These are phyloP conservation scores for Emergomyces orientalis DNA, from an alignment of 2,329 filamentous ascomycete species.

Conservation along the genomic window DNA sequence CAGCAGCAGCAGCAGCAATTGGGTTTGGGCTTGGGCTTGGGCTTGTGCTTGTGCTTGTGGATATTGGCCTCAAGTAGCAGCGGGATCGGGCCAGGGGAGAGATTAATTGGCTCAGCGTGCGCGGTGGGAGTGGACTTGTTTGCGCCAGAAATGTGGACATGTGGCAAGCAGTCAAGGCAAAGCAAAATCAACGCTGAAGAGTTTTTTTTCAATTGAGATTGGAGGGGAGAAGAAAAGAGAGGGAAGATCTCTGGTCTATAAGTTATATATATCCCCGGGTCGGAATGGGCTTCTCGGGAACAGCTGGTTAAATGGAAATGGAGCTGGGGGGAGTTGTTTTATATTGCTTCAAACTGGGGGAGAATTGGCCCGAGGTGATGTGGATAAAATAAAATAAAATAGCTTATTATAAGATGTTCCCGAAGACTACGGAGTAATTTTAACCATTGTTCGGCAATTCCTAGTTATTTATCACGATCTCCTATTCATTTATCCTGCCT, in stretches of 20 bases:
- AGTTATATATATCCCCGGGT: not conserved
- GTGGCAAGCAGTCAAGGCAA: constrained; percentile 5
- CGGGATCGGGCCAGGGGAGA: not conserved
- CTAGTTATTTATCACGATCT: no score
- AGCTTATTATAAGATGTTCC: no score
- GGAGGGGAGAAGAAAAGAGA: not conserved
- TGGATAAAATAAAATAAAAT: no score
- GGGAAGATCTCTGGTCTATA: not conserved
- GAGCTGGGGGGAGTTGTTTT: no score
- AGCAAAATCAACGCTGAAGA: no score
- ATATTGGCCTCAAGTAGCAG: not conserved
- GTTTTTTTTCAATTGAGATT: no score
- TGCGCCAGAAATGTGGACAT: not conserved
- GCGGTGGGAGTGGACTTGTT: not conserved
- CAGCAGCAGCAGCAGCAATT: not conserved
- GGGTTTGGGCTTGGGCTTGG: not conserved
- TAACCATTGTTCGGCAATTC: no score
- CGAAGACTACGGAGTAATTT: no score
- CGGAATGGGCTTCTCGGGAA: not conserved
- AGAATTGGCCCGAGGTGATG: no score
- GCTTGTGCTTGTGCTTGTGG: not conserved
- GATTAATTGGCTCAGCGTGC: not conserved
- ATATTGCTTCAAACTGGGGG: no score
- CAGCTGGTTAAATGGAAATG: no score
- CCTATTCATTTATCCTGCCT: no score